Percentiles rank a stretch among this genome's conserved stretches.
phyloP scores from a whole-genome alignment of 192 early-diverging fungal genomes.

The Podila epicladia region DNA sequence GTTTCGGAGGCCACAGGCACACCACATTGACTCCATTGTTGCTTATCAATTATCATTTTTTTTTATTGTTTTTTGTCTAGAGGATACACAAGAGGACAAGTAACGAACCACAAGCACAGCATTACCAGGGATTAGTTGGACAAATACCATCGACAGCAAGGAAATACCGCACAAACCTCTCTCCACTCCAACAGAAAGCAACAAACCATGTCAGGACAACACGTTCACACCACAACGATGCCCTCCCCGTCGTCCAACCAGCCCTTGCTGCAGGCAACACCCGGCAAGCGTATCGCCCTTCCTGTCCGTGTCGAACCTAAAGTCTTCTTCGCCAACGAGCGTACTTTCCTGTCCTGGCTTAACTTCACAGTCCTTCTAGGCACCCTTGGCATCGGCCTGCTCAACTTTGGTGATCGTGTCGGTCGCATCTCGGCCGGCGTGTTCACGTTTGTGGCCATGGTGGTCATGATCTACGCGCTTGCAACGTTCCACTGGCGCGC shows the following conservation, averaged over 20 bases:
- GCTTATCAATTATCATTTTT: too few relatives aligned
- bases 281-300: constrained; percentile 75
- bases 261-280: constrained; percentile 38
- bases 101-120: too few relatives aligned
- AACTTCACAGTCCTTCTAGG: constrained; percentile 84
- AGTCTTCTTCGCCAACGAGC: constrained; percentile 95
- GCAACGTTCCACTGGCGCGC: constrained; percentile 81
- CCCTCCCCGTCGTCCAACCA: constrained; percentile 27
- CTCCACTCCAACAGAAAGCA: neutral
- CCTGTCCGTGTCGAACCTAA: constrained; percentile 89
- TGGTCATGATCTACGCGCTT: constrained; percentile 83
- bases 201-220: constrained; percentile 11
- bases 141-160: neutral
- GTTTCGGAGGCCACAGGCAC: too few relatives aligned
- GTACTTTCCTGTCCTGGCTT: constrained; percentile 92
- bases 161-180: neutral
- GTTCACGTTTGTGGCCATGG: constrained; percentile 71
- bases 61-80: too few relatives aligned
- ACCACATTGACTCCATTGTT: too few relatives aligned
- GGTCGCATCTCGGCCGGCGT: constrained; percentile 64
- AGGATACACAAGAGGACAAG: too few relatives aligned
- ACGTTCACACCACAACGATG: constrained; percentile 26
- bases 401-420: constrained; percentile 85
- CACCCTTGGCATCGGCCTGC: constrained; percentile 77
- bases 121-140: neutral